Evolutionary conservation across 1,139 yeast genomes (phyloP), one percentile per base, ranked within the genome.

Genomic region (Lodderomyces beijingensis): DNA sequence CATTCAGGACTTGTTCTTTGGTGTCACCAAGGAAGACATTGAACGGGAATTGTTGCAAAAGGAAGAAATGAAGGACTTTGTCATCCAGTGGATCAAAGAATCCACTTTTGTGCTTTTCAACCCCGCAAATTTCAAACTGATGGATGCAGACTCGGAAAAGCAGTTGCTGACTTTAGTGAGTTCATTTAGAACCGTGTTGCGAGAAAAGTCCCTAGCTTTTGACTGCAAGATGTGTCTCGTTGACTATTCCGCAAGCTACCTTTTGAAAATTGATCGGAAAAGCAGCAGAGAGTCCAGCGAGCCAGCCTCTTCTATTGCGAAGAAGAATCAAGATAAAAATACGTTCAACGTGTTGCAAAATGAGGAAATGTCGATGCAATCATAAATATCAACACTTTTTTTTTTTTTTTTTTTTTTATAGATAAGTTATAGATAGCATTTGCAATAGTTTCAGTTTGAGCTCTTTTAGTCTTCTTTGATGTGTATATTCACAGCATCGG

Each of bases 1-100:
- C 5, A 65, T 82, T 14, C 62, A 62, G 31, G 79, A 77, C 39
- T 62, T 74, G 2, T 70, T 74, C 30, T 63, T 70, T 33, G 85
- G 84, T 0, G 63, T 74, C 3, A 65, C 77, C 0, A 59, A 57
- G 35, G 70, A 65, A 7, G 73, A 68, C 23, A 33, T 45, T 13
- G 40, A 45, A 21, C 27, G 21, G 8, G 57, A 60, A 8, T 49
- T 74, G 18, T 39, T 40, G 4, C 8, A 23, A 23, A 11, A 23
- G 12, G 25, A 23, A 23, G 6, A 7, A 10, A 23, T 10, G 17
- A 16, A 15, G 4, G 32, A 34, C 2, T 62, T 58, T 8, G 46
- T 40, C 6, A 49, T 62, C 20, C 61, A 56, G 27, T 69, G 74
- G 66, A 48, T 65, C 27, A 59, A 58, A 23, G 70, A 62, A 12